phyloP scores from a whole-genome alignment of 2,329 filamentous ascomycete species.

The Sporothrix curviconia region DNA sequence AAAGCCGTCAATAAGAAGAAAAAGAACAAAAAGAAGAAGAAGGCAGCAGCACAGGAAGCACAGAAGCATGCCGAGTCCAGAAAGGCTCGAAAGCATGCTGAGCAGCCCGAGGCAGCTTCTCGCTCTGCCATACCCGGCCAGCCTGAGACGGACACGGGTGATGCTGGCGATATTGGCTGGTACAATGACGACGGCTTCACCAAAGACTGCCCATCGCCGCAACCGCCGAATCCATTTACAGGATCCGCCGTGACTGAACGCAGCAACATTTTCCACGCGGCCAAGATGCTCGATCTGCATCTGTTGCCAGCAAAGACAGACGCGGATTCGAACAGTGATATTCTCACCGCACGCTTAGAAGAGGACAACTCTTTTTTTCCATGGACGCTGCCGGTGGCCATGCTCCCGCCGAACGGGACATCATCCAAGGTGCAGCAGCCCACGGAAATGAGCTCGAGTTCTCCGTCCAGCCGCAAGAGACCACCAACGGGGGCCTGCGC shows the following conservation, averaged over 20 bases:
- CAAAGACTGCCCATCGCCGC: constrained; percentile 61
- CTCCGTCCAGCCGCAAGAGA: constrained; percentile 41
- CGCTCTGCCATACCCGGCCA: not conserved
- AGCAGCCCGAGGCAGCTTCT: not conserved
- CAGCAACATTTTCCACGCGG: constrained; percentile 79
- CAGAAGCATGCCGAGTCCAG: not conserved
- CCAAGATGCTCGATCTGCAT: constrained; percentile 75
- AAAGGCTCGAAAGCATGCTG: not conserved
- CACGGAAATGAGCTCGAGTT: constrained; percentile 63
- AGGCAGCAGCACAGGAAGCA: not conserved
- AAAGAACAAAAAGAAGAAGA: not conserved
- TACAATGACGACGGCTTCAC: constrained; percentile 42
- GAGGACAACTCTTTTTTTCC: constrained; percentile 71
- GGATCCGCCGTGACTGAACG: constrained; percentile 75
- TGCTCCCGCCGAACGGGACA: constrained; percentile 71
- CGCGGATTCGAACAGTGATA: not conserved
- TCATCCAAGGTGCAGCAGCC: constrained; percentile 66
- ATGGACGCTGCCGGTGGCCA: constrained; percentile 75
- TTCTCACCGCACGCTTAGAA: too few species aligned
- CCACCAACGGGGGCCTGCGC: constrained; percentile 11
- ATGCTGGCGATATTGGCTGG: constrained; percentile 25
- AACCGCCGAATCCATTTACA: constrained; percentile 55
- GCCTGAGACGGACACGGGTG: constrained; percentile 17
- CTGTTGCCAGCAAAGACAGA: constrained; percentile 33
- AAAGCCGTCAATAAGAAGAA: constrained; percentile 19